Base-by-base conservation (phyloP, 139 green algal species). In the Coccomyxa sp. region DNA sequence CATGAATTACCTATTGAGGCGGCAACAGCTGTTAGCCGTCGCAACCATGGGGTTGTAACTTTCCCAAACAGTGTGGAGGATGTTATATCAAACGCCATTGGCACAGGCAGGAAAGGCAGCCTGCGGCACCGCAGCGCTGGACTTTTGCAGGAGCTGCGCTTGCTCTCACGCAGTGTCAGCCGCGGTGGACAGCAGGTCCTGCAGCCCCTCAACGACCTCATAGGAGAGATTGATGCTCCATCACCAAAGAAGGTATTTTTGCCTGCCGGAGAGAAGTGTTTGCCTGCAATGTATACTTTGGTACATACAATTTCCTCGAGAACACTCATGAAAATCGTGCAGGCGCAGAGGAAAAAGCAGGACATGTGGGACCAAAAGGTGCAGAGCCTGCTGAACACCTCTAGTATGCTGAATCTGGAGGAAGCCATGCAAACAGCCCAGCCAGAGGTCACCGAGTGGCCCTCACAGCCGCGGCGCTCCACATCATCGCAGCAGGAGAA, bases 1-100 rank as follows among this genome's bases (percentile, higher is more conserved):
- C 67, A 68, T 38, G 81, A 79, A 21, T 66, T 89, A 28, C 80
- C 86, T 17, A 80, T 82, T 0, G 86, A 89, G 67, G 66, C 87
- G 21, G 86, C 83, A 14, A 57, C 81, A 58, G 57, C 85, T 1
- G 83, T 89, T 11, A 83, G 83, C 57, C 80, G 67, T 23, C 74
- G 68, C 32, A 76, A 31, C 25, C 58, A 81, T 51, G 79, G 82
- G 28, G 76, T 85, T 77, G 74, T 84, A 27, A 58, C 75, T 80
- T 45, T 87, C 79, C 86, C 83, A 66, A n/a, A 31, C 11, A 63
- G 71, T n/a, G 31, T 87, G 0, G 71, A 32, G n/a, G 68, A 45
- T 28, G 80, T 79, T 63, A 25, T 88, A 58, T 77, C 83, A 21
- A 30, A 86, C 32, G 82, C 78, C 28, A 68, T 79, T 32, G 66